These are phyloP conservation scores for Leccinum boreale DNA, from an alignment of 768 basidiomycete species.

Conservation along the genomic window DNA sequence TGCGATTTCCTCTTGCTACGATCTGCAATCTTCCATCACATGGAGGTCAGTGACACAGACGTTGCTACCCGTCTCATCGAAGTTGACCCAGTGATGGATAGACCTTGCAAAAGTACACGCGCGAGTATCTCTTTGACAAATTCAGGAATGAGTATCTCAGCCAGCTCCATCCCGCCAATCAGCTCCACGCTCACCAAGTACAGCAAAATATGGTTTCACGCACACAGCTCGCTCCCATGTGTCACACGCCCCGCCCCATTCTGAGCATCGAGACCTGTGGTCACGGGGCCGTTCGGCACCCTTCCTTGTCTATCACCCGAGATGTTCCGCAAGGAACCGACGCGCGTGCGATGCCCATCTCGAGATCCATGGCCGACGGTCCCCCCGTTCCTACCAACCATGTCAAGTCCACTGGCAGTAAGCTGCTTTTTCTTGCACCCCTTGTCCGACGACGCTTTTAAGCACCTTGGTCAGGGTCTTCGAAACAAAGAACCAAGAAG, in stretches of 20 bases:
- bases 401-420: conserved; percentile 36
- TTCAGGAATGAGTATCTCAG: conserved; percentile 59
- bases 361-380: conserved; percentile 40
- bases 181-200: conserved; percentile 42
- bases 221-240: conserved; percentile 24
- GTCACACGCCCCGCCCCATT: conserved; percentile 50
- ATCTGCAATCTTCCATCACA: conserved; percentile 80
- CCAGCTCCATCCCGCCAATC: conserved; percentile 49
- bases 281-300: conserved; percentile 44
- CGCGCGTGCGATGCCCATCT: conserved; percentile 40
- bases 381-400: conserved; percentile 25
- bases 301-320: conserved; percentile 44
- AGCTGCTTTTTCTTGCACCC: conserved; percentile 20
- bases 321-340: conserved; percentile 46
- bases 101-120: conserved; percentile 84
- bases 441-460: conserved; percentile 11
- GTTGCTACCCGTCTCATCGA: conserved; percentile 8
- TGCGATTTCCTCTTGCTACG: conserved; percentile 79
- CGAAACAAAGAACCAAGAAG: conserved; percentile 74
- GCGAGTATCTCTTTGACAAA: conserved; percentile 78
- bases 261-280: conserved; percentile 59
- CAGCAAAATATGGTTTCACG: conserved; percentile 37
- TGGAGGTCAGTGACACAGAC: conserved; percentile 60
- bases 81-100: conserved; percentile 33
- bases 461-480: conserved; percentile 42